Evolutionary conservation across 257 asterid genomes (phyloP).

Genomic region (Solanum lycopersicoides): DNA sequence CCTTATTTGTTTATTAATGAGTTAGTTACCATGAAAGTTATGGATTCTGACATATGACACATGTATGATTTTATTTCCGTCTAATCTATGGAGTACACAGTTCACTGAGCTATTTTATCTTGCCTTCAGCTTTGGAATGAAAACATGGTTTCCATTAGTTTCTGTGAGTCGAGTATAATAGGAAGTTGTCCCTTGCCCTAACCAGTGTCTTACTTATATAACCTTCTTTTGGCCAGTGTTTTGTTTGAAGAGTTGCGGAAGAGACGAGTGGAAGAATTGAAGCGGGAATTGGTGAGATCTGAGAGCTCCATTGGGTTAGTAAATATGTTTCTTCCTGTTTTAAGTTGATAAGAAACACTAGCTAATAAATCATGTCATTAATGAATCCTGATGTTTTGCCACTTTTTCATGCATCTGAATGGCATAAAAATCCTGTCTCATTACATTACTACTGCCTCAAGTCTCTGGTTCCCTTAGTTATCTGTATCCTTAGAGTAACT

Average conservation of each 20-base stretch:
- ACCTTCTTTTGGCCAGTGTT: slow-evolving; percentile 31
- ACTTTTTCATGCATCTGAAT: not conserved
- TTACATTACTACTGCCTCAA: not conserved
- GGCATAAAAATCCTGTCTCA: not conserved
- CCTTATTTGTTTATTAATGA: not conserved
- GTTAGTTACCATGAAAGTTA: not conserved
- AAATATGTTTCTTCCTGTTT: not conserved
- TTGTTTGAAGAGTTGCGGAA: slow-evolving; percentile 84
- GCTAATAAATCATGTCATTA: not conserved
- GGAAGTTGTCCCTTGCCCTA: not conserved
- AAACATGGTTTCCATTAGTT: not conserved
- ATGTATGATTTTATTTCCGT: not conserved
- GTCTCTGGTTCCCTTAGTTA: not conserved
- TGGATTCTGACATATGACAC: not conserved
- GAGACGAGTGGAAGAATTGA: slow-evolving; percentile 71
- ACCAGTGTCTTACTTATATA: not conserved
- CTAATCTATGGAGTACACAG: not conserved
- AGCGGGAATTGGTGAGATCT: slow-evolving; percentile 57
- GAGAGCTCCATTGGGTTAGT: slow-evolving; percentile 84
- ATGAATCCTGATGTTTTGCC: not conserved
- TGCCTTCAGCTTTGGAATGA: not conserved
- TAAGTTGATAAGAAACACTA: not conserved
- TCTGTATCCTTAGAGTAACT: not conserved
- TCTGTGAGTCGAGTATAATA: not conserved
- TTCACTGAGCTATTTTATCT: not conserved